phyloP scores from a whole-genome alignment of 1,284 basidiomycete genomes.

The Microbotryum saponariae region DNA sequence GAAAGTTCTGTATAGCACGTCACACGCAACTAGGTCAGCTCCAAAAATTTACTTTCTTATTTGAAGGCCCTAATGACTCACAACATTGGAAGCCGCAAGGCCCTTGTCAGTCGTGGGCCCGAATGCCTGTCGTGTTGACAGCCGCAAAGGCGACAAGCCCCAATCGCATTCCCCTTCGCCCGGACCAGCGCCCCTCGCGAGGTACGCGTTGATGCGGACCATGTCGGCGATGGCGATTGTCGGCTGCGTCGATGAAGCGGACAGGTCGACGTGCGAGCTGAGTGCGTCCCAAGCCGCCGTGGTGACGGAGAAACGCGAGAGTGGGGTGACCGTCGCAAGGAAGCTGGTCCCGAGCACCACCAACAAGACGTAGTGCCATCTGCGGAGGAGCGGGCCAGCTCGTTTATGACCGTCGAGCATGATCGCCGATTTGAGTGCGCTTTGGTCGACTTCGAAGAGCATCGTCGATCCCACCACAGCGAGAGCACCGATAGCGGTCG shows the following conservation, averaged over 20 bases:
- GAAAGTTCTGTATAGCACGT: slow-evolving; percentile 12
- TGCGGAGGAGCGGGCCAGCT: slow-evolving; percentile 6
- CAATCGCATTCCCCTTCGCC: slow-evolving; percentile 14
- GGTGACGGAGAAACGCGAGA: slow-evolving; percentile 15
- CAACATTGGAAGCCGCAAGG: too few relatives aligned
- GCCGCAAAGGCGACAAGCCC: slow-evolving; percentile 4
- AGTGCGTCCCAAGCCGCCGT: slow-evolving; percentile 15
- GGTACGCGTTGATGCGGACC: slow-evolving; percentile 13
- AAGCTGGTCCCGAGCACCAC: slow-evolving; percentile 13
- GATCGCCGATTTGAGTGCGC: not conserved
- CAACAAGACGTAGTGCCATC: slow-evolving; percentile 23
- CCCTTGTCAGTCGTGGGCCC: not conserved
- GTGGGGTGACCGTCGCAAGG: slow-evolving; percentile 13
- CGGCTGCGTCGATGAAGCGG: slow-evolving; percentile 3
- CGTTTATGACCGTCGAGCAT: not conserved
- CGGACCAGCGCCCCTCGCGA: slow-evolving; percentile 3
- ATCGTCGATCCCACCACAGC: slow-evolving; percentile 38
- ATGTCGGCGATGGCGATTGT: slow-evolving; percentile 28
- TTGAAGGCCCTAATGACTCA: too few relatives aligned
- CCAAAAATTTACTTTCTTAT: too few relatives aligned
- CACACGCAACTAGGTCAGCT: not conserved
- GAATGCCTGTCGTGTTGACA: slow-evolving; percentile 9
- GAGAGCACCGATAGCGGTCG: slow-evolving; percentile 33
- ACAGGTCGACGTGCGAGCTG: not conserved
- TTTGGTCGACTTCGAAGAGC: slow-evolving; percentile 32